Evolutionary conservation across 306 rosid genomes (phyloP).

Genomic region (Vicia sativa): DNA sequence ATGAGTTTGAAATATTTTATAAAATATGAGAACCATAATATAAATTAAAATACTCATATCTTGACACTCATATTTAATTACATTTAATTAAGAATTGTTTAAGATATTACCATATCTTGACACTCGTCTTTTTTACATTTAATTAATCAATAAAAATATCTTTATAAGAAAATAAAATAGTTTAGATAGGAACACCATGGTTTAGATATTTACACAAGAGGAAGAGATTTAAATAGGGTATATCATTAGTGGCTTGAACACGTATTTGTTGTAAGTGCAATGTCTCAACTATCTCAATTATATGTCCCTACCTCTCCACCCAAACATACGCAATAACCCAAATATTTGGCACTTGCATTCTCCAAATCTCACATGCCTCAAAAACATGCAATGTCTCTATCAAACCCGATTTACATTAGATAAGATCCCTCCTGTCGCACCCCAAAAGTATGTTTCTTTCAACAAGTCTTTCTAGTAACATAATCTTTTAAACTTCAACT

Average conservation of each 20-base stretch:
- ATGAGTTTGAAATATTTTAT: no score
- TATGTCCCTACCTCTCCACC: slow-evolving; percentile 11
- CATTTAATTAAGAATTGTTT: no score
- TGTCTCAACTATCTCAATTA: neutral
- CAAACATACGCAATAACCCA: slow-evolving; percentile 2
- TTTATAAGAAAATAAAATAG: no score
- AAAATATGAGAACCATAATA: no score
- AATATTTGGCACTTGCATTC: slow-evolving; percentile 1
- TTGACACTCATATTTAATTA: no score
- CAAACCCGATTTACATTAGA: slow-evolving; percentile 17
- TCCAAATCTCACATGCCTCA: neutral
- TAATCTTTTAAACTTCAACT: no score
- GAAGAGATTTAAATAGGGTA: neutral
- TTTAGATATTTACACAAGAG: slow-evolving; percentile 34
- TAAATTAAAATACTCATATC: no score
- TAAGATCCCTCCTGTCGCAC: slow-evolving; percentile 34
- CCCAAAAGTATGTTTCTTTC: neutral
- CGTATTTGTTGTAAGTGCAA: slow-evolving; percentile 5
- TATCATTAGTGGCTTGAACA: slow-evolving; percentile 25
- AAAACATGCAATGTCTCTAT: neutral
- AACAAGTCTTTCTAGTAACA: no score
- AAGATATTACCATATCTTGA: no score
- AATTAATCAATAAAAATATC: no score
- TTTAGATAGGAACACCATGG: slow-evolving; percentile 6
- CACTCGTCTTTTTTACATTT: no score